phyloP scores from a whole-genome alignment of 2,329 filamentous ascomycete species.

The Ascochyta koolunga region DNA sequence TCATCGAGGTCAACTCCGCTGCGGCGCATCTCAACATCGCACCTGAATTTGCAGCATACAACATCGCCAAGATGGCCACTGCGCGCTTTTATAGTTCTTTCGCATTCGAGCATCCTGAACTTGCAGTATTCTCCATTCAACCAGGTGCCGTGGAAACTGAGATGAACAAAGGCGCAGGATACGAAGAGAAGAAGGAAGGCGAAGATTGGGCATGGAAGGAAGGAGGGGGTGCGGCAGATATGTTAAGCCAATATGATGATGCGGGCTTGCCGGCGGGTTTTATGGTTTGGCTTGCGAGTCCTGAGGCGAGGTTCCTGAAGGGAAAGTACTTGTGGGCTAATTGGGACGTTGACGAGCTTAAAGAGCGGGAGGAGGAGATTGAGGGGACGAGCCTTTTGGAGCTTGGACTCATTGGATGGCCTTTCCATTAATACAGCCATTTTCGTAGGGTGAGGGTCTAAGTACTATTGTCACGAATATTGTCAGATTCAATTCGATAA shows the following conservation, averaged over 20 bases:
- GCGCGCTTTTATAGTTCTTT: conserved; percentile 48
- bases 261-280: neutral
- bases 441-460: too few relatives aligned
- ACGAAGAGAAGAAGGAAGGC: conserved; percentile 15
- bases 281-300: neutral
- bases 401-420: conserved; percentile 26
- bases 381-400: conserved; percentile 16
- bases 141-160: conserved; percentile 52
- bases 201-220: conserved; percentile 22
- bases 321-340: conserved; percentile 29
- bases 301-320: conserved; percentile 24
- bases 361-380: conserved; percentile 25
- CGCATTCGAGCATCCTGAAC: conserved; percentile 43
- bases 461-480: too few relatives aligned
- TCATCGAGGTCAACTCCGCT: neutral
- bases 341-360: conserved; percentile 38
- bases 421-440: neutral
- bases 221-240: conserved; percentile 1
- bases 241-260: neutral
- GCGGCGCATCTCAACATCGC: conserved; percentile 22
- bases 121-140: conserved; percentile 50
- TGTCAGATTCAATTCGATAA: too few relatives aligned
- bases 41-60: conserved; percentile 34
- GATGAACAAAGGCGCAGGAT: conserved; percentile 33
- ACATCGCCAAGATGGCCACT: conserved; percentile 44